Conservation (phyloP, 805 yeast genomes). For the Blastobotrys americana region DNA sequence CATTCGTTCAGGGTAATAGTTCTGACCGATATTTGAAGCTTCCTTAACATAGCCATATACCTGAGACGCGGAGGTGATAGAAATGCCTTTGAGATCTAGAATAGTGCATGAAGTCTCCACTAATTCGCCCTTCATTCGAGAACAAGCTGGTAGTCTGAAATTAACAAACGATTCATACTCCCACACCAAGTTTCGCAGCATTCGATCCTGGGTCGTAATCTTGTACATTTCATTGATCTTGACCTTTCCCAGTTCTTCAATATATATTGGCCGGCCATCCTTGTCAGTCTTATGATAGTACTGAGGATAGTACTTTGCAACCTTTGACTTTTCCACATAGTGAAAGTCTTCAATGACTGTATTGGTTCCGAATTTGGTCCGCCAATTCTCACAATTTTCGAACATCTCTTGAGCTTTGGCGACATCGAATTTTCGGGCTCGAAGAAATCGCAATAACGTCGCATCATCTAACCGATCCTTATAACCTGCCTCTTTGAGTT, state of each 20-base stretch:
- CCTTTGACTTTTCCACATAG: constrained; percentile 86
- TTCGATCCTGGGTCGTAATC: constrained; percentile 90
- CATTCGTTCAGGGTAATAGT: constrained; percentile 98
- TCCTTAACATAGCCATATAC: constrained; percentile 85
- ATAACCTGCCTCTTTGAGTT: constrained; percentile 58
- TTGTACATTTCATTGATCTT: constrained; percentile 86
- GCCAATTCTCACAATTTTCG: constrained; percentile 84
- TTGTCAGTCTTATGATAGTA: constrained; percentile 95
- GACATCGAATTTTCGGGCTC: constrained; percentile 93
- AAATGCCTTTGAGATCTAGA: constrained; percentile 89
- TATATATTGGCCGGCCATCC: constrained; percentile 94
- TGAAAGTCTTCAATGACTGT: constrained; percentile 81
- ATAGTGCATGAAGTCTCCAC: constrained; percentile 96
- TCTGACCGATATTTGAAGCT: constrained; percentile 91
- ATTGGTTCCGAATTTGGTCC: constrained; percentile 77
- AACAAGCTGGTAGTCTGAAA: constrained; percentile 88
- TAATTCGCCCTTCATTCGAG: constrained; percentile 67
- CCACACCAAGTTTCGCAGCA: constrained; percentile 94
- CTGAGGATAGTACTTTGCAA: constrained; percentile 88
- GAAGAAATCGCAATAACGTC: constrained; percentile 68
- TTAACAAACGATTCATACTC: constrained; percentile 88
- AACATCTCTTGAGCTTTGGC: constrained; percentile 75
- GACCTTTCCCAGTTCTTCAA: constrained; percentile 89
- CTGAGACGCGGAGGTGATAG: constrained; percentile 73
- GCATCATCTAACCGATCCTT: constrained; percentile 82